These are phyloP conservation scores for Rubroshorea leprosula DNA, from an alignment of 345 rosid species.

Conservation along the genomic window DNA sequence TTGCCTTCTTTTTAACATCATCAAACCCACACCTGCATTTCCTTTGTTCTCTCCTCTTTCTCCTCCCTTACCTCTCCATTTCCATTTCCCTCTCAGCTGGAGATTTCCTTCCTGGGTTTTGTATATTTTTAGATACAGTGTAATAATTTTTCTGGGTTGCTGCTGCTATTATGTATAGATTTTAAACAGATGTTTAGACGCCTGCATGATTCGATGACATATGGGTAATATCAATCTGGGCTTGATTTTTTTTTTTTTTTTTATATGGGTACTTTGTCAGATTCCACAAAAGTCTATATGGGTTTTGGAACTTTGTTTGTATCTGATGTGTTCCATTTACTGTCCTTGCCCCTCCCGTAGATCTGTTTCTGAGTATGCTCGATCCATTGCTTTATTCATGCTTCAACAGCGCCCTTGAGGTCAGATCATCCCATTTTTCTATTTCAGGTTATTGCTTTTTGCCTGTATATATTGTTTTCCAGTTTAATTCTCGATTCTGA, in stretches of 20 bases:
- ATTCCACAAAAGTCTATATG: constrained; percentile 47
- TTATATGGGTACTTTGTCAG: constrained; percentile 58
- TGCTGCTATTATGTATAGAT: too few species aligned
- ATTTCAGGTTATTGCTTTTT: constrained; percentile 9
- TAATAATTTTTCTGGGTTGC: background rate
- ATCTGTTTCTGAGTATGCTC: constrained; percentile 57
- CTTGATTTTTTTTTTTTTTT: constrained; percentile 25
- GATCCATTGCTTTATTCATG: constrained; percentile 52
- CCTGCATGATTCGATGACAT: constrained; percentile 46
- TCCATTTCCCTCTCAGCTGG: constrained; percentile 10
- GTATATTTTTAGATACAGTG: background rate
- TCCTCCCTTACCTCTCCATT: constrained; percentile 3
- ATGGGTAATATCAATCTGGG: constrained; percentile 33
- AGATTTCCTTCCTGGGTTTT: constrained; percentile 8
- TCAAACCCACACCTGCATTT: constrained; percentile 23
- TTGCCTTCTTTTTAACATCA: constrained; percentile 11
- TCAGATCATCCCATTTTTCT: constrained; percentile 56
- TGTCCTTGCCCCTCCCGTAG: constrained; percentile 40
- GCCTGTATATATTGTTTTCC: constrained; percentile 1
- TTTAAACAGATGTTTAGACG: constrained; percentile 27
- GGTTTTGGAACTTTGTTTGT: constrained; percentile 33
- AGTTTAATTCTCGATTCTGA: constrained; percentile 12
- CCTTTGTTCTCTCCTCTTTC: constrained; percentile 10
- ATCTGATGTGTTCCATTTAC: constrained; percentile 63
- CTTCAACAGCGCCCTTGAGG: constrained; percentile 38